Evolutionary conservation across 2,329 filamentous ascomycete genomes (phyloP).

Genomic region (Alternaria hordeiaustralica): DNA sequence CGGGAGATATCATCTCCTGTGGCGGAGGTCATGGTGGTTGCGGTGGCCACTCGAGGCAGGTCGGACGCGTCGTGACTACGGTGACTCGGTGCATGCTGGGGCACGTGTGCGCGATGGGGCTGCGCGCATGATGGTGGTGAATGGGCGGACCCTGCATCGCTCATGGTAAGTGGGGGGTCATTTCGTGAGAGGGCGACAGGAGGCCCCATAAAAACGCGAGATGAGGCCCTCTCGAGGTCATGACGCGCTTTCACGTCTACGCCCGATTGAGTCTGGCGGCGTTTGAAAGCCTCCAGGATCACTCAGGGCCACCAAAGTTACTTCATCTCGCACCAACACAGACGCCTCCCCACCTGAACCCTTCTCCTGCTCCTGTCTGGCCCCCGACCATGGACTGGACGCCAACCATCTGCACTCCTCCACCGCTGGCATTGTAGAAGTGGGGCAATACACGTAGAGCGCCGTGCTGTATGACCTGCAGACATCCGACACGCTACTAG

Average conservation of each 20-base stretch:
- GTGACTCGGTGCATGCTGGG: conserved; percentile 18
- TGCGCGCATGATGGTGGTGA: conserved; percentile 17
- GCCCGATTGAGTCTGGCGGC: conserved; percentile 17
- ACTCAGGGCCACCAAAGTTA: conserved; percentile 19
- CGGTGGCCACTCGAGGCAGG: conserved; percentile 4
- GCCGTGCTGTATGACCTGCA: conserved; percentile 24
- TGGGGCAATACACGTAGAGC: conserved; percentile 13
- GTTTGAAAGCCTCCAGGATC: conserved; percentile 15
- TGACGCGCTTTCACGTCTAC: conserved; percentile 30
- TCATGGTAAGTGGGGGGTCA: conserved; percentile 35
- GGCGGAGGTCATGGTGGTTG: conserved; percentile 21
- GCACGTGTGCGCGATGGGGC: conserved; percentile 6
- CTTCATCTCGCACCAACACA: conserved; percentile 26
- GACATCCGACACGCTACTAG: conserved; percentile 15
- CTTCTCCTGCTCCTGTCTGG: conserved; percentile 17
- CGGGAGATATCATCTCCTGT: not conserved
- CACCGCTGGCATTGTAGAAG: conserved; percentile 20
- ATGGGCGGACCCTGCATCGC: conserved; percentile 21
- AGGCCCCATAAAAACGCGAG: conserved; percentile 16
- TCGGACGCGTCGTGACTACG: conserved; percentile 19
- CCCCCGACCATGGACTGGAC: conserved; percentile 27
- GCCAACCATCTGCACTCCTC: conserved; percentile 6
- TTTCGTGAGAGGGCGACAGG: conserved; percentile 10
- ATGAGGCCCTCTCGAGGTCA: conserved; percentile 16
- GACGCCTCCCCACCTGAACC: conserved; percentile 14